Evolutionary conservation across 805 yeast species (phyloP).

Genomic region (Starmera quercuum): DNA sequence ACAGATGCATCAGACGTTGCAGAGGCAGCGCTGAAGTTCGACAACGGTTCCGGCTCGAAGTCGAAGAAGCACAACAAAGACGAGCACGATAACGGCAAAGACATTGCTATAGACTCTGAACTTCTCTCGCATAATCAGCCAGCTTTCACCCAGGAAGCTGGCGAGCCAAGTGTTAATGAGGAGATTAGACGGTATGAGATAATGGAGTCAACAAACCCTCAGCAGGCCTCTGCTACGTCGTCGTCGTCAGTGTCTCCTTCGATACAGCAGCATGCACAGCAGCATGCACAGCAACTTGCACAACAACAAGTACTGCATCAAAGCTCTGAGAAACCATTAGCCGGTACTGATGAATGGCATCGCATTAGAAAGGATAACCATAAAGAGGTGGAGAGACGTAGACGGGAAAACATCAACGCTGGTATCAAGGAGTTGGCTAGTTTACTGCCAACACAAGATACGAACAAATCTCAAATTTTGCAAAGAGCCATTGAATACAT

Average conservation of each 20-base stretch:
- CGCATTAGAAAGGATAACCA: constrained; percentile 81
- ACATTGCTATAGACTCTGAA: constrained; percentile 16
- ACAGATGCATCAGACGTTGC: constrained; percentile 2
- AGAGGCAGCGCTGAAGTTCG: constrained; percentile 4
- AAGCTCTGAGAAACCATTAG: constrained; percentile 39
- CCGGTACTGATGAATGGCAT: constrained; percentile 83
- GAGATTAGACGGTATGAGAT: too few species aligned
- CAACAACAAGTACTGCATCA: constrained; percentile 11
- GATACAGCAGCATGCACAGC: constrained; percentile 3
- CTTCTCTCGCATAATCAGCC: constrained; percentile 8
- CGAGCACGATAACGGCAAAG: constrained; percentile 3
- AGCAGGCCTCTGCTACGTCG: too few species aligned
- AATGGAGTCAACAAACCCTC: too few species aligned
- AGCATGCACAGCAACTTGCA: constrained; percentile 3
- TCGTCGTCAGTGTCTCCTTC: constrained; percentile 1
- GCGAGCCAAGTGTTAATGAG: too few species aligned
- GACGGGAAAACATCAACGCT: constrained; percentile 80
- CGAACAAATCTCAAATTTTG: constrained; percentile 86
- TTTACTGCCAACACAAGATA: constrained; percentile 73
- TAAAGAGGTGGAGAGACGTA: constrained; percentile 89
- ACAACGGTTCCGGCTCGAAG: neutral
- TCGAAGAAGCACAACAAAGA: constrained; percentile 3
- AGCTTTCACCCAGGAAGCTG: too few species aligned
- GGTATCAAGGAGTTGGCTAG: constrained; percentile 81
- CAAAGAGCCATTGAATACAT: constrained; percentile 87